Conservation (phyloP, 2,329 filamentous ascomycete genomes). For the Xenoacremonium recifei region DNA sequence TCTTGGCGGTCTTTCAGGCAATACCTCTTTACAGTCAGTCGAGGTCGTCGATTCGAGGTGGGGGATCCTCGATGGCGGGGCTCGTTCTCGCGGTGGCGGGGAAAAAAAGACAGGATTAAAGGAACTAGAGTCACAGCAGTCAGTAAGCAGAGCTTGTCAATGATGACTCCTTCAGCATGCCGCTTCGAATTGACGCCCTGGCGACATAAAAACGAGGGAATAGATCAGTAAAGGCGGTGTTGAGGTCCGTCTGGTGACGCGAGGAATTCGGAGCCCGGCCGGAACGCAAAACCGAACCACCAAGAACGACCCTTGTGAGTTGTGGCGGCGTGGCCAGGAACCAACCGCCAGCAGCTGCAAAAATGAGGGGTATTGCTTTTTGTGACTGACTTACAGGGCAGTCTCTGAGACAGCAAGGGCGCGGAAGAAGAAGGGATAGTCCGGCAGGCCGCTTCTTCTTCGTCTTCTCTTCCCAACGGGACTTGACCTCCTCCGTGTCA, state of each 20-base stretch:
- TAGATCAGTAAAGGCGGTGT: background rate
- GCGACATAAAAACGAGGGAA: too few relatives aligned
- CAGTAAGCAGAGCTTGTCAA: background rate
- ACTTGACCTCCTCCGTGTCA: conserved; percentile 1
- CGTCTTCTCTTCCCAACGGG: too few relatives aligned
- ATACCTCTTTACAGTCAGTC: background rate
- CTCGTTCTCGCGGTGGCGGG: conserved; percentile 1
- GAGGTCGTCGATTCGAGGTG: background rate
- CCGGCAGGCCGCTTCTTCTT: too few relatives aligned
- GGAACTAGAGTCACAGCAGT: background rate
- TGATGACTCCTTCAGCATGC: background rate
- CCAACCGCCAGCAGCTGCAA: background rate
- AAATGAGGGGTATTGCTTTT: conserved; percentile 12
- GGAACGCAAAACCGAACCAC: background rate
- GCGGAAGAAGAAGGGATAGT: conserved; percentile 26
- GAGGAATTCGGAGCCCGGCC: background rate
- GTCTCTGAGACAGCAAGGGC: too few relatives aligned
- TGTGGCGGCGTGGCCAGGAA: background rate
- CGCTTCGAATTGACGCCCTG: too few relatives aligned
- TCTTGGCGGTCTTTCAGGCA: conserved; percentile 53
- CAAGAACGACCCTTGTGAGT: background rate
- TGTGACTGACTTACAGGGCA: too few relatives aligned
- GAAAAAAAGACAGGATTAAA: background rate
- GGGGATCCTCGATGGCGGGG: background rate
- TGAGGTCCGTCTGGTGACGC: too few relatives aligned